A percentile compares a stretch with the other conserved stretches of the same genome.
These are phyloP conservation scores for Penicillium sp. DNA, from an alignment of 2,329 filamentous ascomycete species.

Conservation along the genomic window DNA sequence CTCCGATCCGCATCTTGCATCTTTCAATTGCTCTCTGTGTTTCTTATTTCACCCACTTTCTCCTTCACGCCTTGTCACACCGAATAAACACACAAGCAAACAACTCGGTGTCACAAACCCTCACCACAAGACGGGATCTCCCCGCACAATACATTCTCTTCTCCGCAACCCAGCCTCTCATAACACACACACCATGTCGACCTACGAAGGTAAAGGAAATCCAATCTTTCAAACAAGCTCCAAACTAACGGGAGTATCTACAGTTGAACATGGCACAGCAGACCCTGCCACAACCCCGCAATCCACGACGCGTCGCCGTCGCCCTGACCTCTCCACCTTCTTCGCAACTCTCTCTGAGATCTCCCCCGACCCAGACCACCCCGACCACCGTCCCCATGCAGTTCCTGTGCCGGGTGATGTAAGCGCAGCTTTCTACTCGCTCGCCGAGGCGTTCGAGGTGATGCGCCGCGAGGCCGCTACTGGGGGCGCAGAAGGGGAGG, in stretches of 20 bases:
- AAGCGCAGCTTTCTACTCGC: constrained; percentile 58
- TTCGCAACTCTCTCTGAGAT: constrained; percentile 62
- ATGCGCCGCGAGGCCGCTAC: constrained; percentile 49
- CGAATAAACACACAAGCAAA: not conserved
- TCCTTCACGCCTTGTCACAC: not conserved
- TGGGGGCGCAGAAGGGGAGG: constrained; percentile 31
- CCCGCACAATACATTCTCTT: constrained; percentile 4
- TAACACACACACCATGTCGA: constrained; percentile 36
- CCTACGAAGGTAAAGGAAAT: constrained; percentile 40
- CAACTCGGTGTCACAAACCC: constrained; percentile 11
- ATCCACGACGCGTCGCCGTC: constrained; percentile 45
- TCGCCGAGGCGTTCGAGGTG: constrained; percentile 62
- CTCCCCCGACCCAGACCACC: constrained; percentile 51
- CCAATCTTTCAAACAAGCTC: not conserved
- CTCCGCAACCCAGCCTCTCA: constrained; percentile 7
- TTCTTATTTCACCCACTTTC: too few relatives aligned
- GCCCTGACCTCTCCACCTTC: constrained; percentile 66
- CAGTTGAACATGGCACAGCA: constrained; percentile 46
- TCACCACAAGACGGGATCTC: constrained; percentile 4
- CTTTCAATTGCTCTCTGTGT: not conserved
- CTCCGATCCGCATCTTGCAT: constrained; percentile 5
- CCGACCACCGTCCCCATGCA: constrained; percentile 58
- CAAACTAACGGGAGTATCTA: constrained; percentile 2
- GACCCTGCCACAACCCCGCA: constrained; percentile 26
- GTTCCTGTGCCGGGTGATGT: constrained; percentile 62